These are phyloP conservation scores for Xanthoconium stramineum DNA, from an alignment of 768 basidiomycete genomes.

Conservation along the genomic window DNA sequence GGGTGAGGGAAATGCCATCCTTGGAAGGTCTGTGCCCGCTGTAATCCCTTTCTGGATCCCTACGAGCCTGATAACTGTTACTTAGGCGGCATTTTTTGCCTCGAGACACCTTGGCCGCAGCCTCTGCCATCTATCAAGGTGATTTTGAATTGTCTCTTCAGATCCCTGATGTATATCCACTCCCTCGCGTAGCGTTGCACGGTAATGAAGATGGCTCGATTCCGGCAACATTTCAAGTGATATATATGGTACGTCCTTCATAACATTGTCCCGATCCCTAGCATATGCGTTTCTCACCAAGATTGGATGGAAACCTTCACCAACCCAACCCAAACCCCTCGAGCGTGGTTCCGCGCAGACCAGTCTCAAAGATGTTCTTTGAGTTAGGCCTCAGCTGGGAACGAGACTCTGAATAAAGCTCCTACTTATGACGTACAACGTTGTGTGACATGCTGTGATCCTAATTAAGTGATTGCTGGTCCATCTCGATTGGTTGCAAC, in stretches of 20 bases:
- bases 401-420: too few relatives aligned
- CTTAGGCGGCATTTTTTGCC: constrained; percentile 63
- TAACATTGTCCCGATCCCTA: background rate
- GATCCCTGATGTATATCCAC: background rate
- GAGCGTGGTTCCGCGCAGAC: constrained; percentile 60
- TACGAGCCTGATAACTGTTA: background rate
- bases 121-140: constrained; percentile 94
- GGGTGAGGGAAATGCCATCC: constrained; percentile 93
- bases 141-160: constrained; percentile 8
- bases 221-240: constrained; percentile 94
- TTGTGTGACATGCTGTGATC: too few relatives aligned
- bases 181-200: constrained; percentile 62
- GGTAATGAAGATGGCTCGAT: constrained; percentile 79
- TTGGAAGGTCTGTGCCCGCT: constrained; percentile 59
- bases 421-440: background rate
- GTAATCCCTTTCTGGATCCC: background rate
- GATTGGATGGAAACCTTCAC: constrained; percentile 84
- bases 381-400: constrained; percentile 2
- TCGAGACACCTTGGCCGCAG: constrained; percentile 86
- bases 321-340: constrained; percentile 62
- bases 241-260: constrained; percentile 70
- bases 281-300: constrained; percentile 24
- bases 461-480: too few relatives aligned
- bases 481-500: background rate
- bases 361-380: constrained; percentile 60